Base-by-base conservation (phyloP, 2,329 filamentous ascomycete genomes). In the Alternaria incomplexa region DNA sequence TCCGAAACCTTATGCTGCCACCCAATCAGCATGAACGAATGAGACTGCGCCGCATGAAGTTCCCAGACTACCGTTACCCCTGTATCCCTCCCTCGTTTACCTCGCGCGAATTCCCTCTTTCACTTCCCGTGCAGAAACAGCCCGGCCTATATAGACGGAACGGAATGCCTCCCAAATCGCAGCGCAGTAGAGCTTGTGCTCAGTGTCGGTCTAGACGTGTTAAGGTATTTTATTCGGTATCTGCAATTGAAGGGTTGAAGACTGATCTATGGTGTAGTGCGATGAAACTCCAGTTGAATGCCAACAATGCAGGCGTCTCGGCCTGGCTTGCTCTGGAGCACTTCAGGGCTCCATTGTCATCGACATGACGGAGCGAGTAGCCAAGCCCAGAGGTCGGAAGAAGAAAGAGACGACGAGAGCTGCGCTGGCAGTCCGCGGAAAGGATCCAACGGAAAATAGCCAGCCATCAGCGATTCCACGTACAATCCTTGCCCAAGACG, bases 141-240 rank as follows among this genome's bases (percentile, higher is more conserved):
- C 3, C 15, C 4, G 25, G 28, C 10, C 10, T 25, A 32, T 15
- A 44, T 53, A 45, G 26, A 60, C 46, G 25, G 44, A 3, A 57
- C 46, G 25, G 40, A 2, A 68, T 68, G 66, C 61, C 61, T 10
- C 71, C 75, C 6, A 74, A 68, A 67, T 67, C 74, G 25, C 74
- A 76, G 65, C 73, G 76, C 56, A 77, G 73, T 60, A 73, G 75
- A 62, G 76, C 70, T 36, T 78, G 76, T 63, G 69, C 72, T 51
- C 73, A 78, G 67, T 78, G 75, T 63, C 71, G 75, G 26, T 66
- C 75, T 17, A 75, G 76, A n/a, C 69, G 75, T n/a, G 75, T 78
- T 32, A 78, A 77, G 73, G 75, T 77, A 59, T 25, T 62, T 30
- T 47, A 30, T 5, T 13, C 15, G 3, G 7, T 26, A 25, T 13